Percentiles rank a stretch among this genome's conserved stretches.
phyloP scores from a whole-genome alignment of 768 basidiomycete genomes.

The Podaxis mareebaensis region DNA sequence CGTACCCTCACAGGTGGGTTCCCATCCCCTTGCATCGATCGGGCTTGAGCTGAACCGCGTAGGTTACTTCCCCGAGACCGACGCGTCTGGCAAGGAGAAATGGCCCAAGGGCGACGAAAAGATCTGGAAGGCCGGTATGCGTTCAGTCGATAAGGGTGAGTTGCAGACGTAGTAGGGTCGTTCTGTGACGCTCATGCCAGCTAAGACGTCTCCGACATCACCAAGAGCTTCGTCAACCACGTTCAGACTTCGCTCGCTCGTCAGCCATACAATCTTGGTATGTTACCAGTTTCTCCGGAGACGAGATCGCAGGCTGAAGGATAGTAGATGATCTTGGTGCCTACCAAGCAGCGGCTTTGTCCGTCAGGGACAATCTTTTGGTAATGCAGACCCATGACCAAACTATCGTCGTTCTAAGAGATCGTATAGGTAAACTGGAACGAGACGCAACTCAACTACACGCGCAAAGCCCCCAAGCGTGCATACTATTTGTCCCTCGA shows the following conservation, averaged over 20 bases:
- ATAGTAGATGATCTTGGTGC: slow-evolving; percentile 71
- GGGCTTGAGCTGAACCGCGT: neutral
- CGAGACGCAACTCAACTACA: slow-evolving; percentile 72
- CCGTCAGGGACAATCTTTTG: slow-evolving; percentile 85
- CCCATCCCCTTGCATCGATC: neutral
- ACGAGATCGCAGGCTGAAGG: slow-evolving; percentile 5
- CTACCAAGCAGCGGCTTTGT: slow-evolving; percentile 89
- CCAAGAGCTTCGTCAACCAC: slow-evolving; percentile 77
- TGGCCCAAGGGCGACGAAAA: slow-evolving; percentile 84
- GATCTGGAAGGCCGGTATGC: slow-evolving; percentile 66
- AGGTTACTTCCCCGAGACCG: slow-evolving; percentile 82
- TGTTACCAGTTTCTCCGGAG: slow-evolving; percentile 8
- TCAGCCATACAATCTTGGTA: slow-evolving; percentile 85
- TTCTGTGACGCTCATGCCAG: slow-evolving; percentile 2
- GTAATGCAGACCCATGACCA: slow-evolving; percentile 38
- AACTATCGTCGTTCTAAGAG: slow-evolving; percentile 15
- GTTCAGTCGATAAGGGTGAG: slow-evolving; percentile 57
- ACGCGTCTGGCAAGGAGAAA: slow-evolving; percentile 75
- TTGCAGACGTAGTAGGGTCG: slow-evolving; percentile 30
- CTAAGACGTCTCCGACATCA: slow-evolving; percentile 61
- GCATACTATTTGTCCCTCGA: slow-evolving; percentile 97
- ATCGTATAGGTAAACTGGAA: slow-evolving; percentile 75
- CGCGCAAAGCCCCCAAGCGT: slow-evolving; percentile 82
- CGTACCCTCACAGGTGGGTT: slow-evolving; percentile 62
- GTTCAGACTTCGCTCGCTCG: slow-evolving; percentile 90